Base-by-base conservation (phyloP, 495 filamentous ascomycete genomes). In the Neurospora sp. region DNA sequence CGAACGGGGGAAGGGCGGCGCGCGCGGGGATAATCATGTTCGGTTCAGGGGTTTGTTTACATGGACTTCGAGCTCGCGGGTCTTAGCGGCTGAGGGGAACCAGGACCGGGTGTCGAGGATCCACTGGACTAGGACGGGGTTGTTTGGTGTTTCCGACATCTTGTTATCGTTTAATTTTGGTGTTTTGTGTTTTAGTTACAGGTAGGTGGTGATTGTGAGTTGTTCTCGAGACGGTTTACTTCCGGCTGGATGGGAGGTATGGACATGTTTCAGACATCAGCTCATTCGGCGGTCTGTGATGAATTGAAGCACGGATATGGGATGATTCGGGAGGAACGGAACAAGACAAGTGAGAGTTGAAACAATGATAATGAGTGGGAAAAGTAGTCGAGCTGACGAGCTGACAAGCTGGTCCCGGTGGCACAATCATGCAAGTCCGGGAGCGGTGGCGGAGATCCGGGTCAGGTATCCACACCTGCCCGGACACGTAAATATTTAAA, bases 71-170 rank as follows among this genome's bases (percentile, higher is more conserved):
- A 86, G 82, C 8, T 85, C 77, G 24, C 74, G 76, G 48, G 84
- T 83, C 74, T 80, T 70, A 13, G 78, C 79, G n/a, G 81, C 84
- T 43, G 76, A 73, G 45, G 84, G 84, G 76, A 77, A 86, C 81
- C 84, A 81, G 31, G 66, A 19, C 24, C 84, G 81, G 31, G 85
- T 86, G 77, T 86, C 84, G 71, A 86, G 78, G 66, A 85, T 79
- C 79, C 84, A 86, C 74, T 85, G 84, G 69, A 82, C 79, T 40
- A 85, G 70, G 72, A 71, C 70, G 71, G 72, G 70, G 42, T 71
- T 70, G 69, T 48, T 75, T 36, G 45, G 70, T 43, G 73, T 38
- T 71, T 43, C 19, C 1, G 19, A 19, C 4, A 15, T 54, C 7
- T 70, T 40, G 39, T 71, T 71, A 74, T 71, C 24, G 54, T 28